Conservation (phyloP, 257 asterid genomes). For the Solanum bulbocastanum region DNA sequence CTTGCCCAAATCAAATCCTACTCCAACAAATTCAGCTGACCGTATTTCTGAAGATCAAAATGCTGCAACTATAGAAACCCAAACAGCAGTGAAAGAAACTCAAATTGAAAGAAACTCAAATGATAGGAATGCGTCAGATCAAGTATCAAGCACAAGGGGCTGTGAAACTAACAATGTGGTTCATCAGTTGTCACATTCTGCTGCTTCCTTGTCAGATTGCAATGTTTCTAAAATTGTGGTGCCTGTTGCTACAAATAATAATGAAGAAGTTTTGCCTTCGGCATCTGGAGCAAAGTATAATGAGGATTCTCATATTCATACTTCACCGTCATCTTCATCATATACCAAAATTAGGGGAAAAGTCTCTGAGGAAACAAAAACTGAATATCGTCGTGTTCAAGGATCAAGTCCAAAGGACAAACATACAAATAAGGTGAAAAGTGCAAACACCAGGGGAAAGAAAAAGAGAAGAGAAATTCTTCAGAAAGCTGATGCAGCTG, state of each 20-base stretch:
- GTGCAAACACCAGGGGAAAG: conserved; percentile 2
- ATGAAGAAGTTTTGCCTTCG: not conserved
- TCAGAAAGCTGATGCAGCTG: conserved; percentile 16
- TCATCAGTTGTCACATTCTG: not conserved
- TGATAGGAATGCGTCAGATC: not conserved
- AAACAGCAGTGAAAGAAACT: not conserved
- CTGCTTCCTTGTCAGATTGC: not conserved
- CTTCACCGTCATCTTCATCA: not conserved
- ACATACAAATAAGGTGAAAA: not conserved
- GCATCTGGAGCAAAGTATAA: not conserved
- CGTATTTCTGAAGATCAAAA: not conserved
- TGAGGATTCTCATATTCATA: not conserved
- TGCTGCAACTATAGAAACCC: not conserved
- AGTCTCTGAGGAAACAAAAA: not conserved
- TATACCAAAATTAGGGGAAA: not conserved
- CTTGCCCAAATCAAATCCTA: not conserved
- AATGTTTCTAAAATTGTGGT: not conserved
- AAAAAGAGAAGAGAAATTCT: conserved; percentile 5
- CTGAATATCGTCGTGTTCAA: not conserved
- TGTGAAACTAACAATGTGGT: not conserved
- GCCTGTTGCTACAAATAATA: not conserved
- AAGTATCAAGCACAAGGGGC: not conserved
- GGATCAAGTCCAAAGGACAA: not conserved
- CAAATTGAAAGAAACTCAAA: not conserved
- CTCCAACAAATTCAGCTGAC: not conserved